These are phyloP conservation scores for Polyporus arcularius DNA, from an alignment of 768 basidiomycete species.

Conservation along the genomic window DNA sequence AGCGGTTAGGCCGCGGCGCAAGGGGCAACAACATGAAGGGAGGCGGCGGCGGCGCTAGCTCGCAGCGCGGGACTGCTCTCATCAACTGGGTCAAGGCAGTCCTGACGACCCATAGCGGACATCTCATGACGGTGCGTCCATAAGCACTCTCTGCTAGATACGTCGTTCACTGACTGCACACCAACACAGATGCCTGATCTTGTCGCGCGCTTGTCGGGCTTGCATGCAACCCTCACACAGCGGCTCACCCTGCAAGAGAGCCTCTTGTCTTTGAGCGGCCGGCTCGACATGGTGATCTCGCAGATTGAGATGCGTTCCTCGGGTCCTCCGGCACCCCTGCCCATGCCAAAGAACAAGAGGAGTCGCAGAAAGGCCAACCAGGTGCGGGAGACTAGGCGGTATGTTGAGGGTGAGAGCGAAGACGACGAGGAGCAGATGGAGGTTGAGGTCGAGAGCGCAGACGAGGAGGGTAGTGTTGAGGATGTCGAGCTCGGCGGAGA, in stretches of 20 bases:
- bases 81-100: slow-evolving; percentile 82
- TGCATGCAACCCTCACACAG: slow-evolving; percentile 79
- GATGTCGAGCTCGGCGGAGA: slow-evolving; percentile 74
- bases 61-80: slow-evolving; percentile 70
- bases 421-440: slow-evolving; percentile 57
- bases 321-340: slow-evolving; percentile 58
- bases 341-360: slow-evolving; percentile 33
- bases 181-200: slow-evolving; percentile 82
- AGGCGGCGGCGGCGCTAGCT: slow-evolving; percentile 76
- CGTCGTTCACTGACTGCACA: background rate
- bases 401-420: slow-evolving; percentile 82
- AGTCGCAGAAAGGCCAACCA: slow-evolving; percentile 40
- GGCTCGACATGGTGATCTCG: slow-evolving; percentile 90
- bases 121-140: slow-evolving; percentile 87
- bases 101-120: slow-evolving; percentile 81
- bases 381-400: slow-evolving; percentile 42
- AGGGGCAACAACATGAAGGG: slow-evolving; percentile 75
- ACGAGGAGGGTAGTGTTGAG: slow-evolving; percentile 75
- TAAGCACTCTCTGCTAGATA: background rate
- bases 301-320: slow-evolving; percentile 90
- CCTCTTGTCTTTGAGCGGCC: slow-evolving; percentile 82
- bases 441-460: slow-evolving; percentile 61
- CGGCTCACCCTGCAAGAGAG: slow-evolving; percentile 83
- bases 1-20: slow-evolving; percentile 78
- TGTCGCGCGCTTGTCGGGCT: slow-evolving; percentile 79